Evolutionary conservation across 441 rosid genomes (phyloP), one percentile per base, ranked within the genome.

Genomic region (Euphorbia corollata): DNA sequence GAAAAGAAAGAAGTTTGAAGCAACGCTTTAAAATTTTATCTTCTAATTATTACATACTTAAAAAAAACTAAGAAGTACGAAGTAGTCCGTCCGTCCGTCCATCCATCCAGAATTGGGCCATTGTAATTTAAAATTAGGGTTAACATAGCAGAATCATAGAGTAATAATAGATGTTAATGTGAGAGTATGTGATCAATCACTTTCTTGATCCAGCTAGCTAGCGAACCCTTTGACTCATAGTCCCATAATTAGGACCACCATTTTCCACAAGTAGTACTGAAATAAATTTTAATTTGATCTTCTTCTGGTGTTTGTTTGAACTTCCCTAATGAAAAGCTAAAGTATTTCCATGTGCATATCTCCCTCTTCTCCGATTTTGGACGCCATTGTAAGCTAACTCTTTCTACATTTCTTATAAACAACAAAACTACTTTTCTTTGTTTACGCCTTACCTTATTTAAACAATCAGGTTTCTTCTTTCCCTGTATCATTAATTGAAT

Each of bases 391-490:
- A 77, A 73, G 80, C 74, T 36, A 2, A 83, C 77, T 59, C 55
- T 59, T 6, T 56, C 53, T 65, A 72, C 80, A 69, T 69, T 66
- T 53, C 69, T 53, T 67, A 75, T 16, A 80, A 8, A 74, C 68
- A 79, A 64, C 81, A 73, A 76, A 73, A 69, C 69, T 64, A 62
- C 75, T 24, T 48, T 50, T 69, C 68, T 73, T 68, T 73, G 70
- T 67, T 66, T 45, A 45, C 16, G 13, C 60, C 68, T 79, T 80
- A 43, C 88, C 81, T 71, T 65, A 76, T 82, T 60, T 66, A 77
- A 59, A 73, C 81, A 82, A 75, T 81, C 81, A 70, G 76, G 84
- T 75, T 79, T 78, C 83, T 71, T 75, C 76, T 72, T 54, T 70
- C 18, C 19, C 22, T 41, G 8, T 47, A 47, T 32, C 30, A 32